Evolutionary conservation across 805 yeast species (phyloP), one percentile per base, ranked within the genome.

Genomic region (Vanderwaltozyma verrucispora): DNA sequence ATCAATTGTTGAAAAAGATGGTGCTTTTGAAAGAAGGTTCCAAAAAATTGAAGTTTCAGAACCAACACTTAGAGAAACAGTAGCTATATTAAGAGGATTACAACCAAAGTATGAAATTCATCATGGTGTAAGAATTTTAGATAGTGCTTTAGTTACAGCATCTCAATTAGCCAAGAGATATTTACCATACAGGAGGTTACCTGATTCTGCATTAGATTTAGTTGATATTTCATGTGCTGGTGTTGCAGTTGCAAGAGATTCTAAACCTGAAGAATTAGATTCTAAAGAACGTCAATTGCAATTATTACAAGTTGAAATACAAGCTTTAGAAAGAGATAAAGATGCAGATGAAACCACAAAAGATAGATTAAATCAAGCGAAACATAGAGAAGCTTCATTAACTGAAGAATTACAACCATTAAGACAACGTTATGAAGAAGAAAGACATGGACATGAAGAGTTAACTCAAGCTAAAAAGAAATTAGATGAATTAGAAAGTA

Each of bases 21-120:
- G 96, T 61, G 98, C 98, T 1, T 89, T 92, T 60, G 98, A 89
- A 64, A 83, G 98, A 72, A 77, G 98, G 61, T 92, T 92, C 75
- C 98, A 92, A 45, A 86, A 87, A 60, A 85, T 92, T 51, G 96
- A 89, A 56, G 97, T 92, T 25, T 83, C 82, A 34, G 98, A 94
- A 54, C 92, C 97, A 41, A 81, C 95, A 0, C 73, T 85, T 25
- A 75, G 82, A 50, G 96, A 92, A 63, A 87, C 98, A 0, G 84
- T 89, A 35, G 97, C 97, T 8, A 89, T 92, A 42, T 74, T 92
- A 49, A 82, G 98, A 72, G 98, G 98, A 43, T 70, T 89, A 54
- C 96, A 89, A 62, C 88, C 81, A 60, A 84, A 81, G 59, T 89
- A 89, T 63, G 98, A 89, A 64, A 81, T 89, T 44, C 98, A 89